Conservation (phyloP, 306 rosid species). For the Hippophae gyantsensis region DNA sequence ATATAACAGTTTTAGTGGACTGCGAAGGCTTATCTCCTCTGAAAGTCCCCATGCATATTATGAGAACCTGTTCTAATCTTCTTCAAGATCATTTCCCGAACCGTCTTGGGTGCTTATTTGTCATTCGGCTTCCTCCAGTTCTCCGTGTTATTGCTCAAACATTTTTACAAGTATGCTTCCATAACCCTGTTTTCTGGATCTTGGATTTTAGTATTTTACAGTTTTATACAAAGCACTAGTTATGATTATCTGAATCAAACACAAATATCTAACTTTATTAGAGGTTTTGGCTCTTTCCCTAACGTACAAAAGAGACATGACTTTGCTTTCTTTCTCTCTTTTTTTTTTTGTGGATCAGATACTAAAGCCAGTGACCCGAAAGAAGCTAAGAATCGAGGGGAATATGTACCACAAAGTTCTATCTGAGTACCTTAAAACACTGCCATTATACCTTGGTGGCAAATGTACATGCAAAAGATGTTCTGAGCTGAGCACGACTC, state of each 20-base stretch:
- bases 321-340: slow-evolving; percentile 6
- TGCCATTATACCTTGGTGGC: slow-evolving; percentile 76
- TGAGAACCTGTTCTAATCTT: slow-evolving; percentile 77
- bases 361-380: slow-evolving; percentile 59
- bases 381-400: slow-evolving; percentile 74
- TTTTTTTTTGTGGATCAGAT: slow-evolving; percentile 27
- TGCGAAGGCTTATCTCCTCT: slow-evolving; percentile 90
- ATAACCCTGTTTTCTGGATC: neutral
- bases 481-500: slow-evolving; percentile 29
- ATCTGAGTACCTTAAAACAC: slow-evolving; percentile 36
- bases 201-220: neutral
- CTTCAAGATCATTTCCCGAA: slow-evolving; percentile 94
- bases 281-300: neutral
- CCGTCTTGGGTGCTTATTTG: slow-evolving; percentile 81
- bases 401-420: slow-evolving; percentile 49
- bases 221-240: neutral
- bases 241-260: neutral
- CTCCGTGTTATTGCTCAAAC: slow-evolving; percentile 83
- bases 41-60: slow-evolving; percentile 71
- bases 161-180: slow-evolving; percentile 51
- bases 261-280: neutral
- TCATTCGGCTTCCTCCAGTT: slow-evolving; percentile 76
- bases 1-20: slow-evolving; percentile 83
- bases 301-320: slow-evolving; percentile 5
- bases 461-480: slow-evolving; percentile 61